Percentiles rank a stretch among this genome's conserved stretches.
Evolutionary conservation across 352 stramenopile genomes (phyloP).

Genomic region (Phytopythium delawarense): DNA sequence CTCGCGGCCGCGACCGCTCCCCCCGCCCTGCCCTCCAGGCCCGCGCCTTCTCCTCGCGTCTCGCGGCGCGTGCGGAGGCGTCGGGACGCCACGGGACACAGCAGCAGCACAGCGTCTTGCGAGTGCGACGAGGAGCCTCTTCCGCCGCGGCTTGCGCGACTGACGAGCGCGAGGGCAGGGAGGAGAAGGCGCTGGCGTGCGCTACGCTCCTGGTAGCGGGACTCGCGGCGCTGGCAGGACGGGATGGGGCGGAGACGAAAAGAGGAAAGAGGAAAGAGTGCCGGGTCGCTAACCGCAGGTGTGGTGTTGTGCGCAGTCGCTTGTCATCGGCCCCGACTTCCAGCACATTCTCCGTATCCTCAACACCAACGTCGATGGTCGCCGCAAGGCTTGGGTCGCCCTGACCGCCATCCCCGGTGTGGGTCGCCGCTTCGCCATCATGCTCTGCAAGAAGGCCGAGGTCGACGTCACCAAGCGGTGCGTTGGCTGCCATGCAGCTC

Average conservation of each 20-base stretch:
- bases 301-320: conserved; percentile 43
- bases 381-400: conserved; percentile 90
- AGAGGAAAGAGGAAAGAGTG: neutral
- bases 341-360: conserved; percentile 99
- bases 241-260: no score
- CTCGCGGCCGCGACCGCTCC: neutral
- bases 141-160: no score
- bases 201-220: no score
- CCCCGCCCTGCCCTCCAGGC: conserved; percentile 8
- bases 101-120: no score
- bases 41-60: neutral
- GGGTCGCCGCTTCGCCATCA: conserved; percentile 82
- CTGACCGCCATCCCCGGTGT: conserved; percentile 85
- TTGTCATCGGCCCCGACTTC: conserved; percentile 96
- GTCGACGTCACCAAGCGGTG: conserved; percentile 98
- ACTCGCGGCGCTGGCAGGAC: no score
- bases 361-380: conserved; percentile 99
- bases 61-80: no score
- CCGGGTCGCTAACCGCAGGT: neutral
- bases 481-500: neutral
- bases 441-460: conserved; percentile 99
- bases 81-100: no score
- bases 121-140: no score
- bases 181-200: no score
- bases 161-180: no score